Conservation (phyloP, 805 yeast species). For the Wickerhamiella sergipiensis region DNA sequence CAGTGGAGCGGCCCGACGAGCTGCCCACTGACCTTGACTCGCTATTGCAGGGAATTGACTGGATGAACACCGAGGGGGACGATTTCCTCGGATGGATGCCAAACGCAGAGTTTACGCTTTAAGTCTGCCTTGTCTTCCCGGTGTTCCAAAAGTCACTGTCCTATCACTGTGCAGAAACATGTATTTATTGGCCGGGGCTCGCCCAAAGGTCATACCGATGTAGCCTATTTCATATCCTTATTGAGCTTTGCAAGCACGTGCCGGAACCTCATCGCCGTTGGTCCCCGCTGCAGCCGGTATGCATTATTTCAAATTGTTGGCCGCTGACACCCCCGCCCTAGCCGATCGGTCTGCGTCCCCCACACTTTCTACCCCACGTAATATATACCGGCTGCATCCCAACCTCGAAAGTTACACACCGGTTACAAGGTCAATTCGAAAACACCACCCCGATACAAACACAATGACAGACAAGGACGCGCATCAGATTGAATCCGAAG, state of each 20-base stretch:
- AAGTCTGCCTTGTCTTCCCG: too few relatives aligned
- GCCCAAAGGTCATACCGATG: neutral
- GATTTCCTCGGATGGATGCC: slow-evolving; percentile 86
- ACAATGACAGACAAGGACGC: neutral
- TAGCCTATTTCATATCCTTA: neutral
- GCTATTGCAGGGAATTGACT: slow-evolving; percentile 56
- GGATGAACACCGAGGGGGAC: slow-evolving; percentile 72
- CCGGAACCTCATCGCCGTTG: neutral
- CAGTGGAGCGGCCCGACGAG: neutral
- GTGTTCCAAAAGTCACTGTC: too few relatives aligned
- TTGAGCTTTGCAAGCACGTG: too few relatives aligned
- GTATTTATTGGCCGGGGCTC: too few relatives aligned
- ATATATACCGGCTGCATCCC: neutral
- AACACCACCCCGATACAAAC: too few relatives aligned
- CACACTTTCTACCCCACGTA: neutral
- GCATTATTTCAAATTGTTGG: neutral
- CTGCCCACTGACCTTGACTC: slow-evolving; percentile 18
- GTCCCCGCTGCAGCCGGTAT: neutral
- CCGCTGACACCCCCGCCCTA: neutral
- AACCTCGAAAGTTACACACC: too few relatives aligned
- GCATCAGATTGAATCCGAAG: neutral
- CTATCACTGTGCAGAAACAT: too few relatives aligned
- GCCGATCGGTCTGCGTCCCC: neutral
- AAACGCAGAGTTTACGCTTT: slow-evolving; percentile 6
- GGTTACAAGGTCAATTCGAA: too few relatives aligned